phyloP scores from a whole-genome alignment of 192 early-diverging fungal species.

The Geranomyces variabilis region DNA sequence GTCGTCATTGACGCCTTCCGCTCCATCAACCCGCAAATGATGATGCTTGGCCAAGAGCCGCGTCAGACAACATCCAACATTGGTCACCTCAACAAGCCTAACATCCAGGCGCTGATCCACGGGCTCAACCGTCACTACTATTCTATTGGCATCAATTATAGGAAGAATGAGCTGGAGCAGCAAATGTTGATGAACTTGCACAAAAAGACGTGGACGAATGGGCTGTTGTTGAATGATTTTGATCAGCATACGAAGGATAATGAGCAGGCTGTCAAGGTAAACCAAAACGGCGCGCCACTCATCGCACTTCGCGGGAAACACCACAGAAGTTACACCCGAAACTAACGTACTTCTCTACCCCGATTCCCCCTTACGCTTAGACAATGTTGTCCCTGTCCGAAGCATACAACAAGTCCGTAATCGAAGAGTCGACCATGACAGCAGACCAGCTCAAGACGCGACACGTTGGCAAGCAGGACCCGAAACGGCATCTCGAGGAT shows the following conservation, averaged over 20 bases:
- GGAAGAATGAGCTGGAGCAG: constrained; percentile 99
- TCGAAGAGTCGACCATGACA: constrained; percentile 94
- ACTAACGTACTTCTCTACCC: too few species aligned
- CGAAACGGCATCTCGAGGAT: constrained; percentile 96
- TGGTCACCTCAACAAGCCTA: constrained; percentile 96
- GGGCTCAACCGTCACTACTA: constrained; percentile 99
- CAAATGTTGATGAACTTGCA: constrained; percentile 99
- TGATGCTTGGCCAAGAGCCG: constrained; percentile 88
- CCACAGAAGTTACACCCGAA: too few species aligned
- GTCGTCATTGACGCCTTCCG: constrained; percentile 99
- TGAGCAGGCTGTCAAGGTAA: constrained; percentile 82
- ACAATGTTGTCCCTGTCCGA: constrained; percentile 89
- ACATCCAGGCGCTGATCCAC: constrained; percentile 92
- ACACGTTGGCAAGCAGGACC: constrained; percentile 99
- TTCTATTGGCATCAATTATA: constrained; percentile 98
- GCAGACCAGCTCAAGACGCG: constrained; percentile 94
- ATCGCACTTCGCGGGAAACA: too few species aligned
- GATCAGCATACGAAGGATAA: constrained; percentile 80
- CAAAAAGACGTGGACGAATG: constrained; percentile 99
- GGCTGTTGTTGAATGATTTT: constrained; percentile 84
- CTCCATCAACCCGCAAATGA: constrained; percentile 85
- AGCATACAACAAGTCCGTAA: constrained; percentile 96
- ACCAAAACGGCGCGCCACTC: neutral
- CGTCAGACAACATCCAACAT: constrained; percentile 98
- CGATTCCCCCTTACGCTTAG: too few species aligned